Conservation (phyloP, 2,329 filamentous ascomycete genomes). For the Alternaria gansuensis region DNA sequence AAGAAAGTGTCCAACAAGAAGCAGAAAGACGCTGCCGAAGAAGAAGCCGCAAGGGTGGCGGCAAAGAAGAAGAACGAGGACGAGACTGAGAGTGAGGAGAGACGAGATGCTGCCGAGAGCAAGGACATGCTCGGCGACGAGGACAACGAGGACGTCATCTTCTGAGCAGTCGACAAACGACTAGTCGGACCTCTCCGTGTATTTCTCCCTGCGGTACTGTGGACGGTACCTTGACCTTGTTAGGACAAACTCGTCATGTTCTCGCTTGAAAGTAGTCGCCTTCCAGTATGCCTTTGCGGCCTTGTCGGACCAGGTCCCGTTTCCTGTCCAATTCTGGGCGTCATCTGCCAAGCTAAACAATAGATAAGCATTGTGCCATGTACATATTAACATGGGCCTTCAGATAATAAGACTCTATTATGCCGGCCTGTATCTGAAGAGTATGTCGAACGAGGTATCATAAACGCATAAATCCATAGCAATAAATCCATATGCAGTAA, state of each 20-base stretch:
- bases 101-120: slow-evolving; percentile 54
- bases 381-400: slow-evolving; percentile 18
- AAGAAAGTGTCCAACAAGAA: slow-evolving; percentile 89
- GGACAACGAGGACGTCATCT: slow-evolving; percentile 87
- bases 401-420: slow-evolving; percentile 22
- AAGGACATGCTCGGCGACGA: slow-evolving; percentile 76
- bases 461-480: slow-evolving; percentile 36
- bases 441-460: slow-evolving; percentile 29
- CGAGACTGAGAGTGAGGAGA: slow-evolving; percentile 17
- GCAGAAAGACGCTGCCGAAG: slow-evolving; percentile 60
- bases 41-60: slow-evolving; percentile 47
- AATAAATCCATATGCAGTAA: slow-evolving; percentile 34
- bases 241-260: slow-evolving; percentile 2
- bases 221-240: neutral
- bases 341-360: slow-evolving; percentile 4
- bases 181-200: slow-evolving; percentile 7
- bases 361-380: slow-evolving; percentile 24
- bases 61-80: slow-evolving; percentile 52
- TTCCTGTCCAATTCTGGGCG: neutral
- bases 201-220: neutral
- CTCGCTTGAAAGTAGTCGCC: slow-evolving; percentile 10
- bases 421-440: slow-evolving; percentile 19
- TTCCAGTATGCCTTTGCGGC: slow-evolving; percentile 5
- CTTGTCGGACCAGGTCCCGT: neutral
- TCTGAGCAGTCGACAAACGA: slow-evolving; percentile 58